Percentiles rank a stretch among this genome's conserved stretches.
Evolutionary conservation across 495 filamentous ascomycete genomes (phyloP).

Genomic region (Trypethelium eluteriae): DNA sequence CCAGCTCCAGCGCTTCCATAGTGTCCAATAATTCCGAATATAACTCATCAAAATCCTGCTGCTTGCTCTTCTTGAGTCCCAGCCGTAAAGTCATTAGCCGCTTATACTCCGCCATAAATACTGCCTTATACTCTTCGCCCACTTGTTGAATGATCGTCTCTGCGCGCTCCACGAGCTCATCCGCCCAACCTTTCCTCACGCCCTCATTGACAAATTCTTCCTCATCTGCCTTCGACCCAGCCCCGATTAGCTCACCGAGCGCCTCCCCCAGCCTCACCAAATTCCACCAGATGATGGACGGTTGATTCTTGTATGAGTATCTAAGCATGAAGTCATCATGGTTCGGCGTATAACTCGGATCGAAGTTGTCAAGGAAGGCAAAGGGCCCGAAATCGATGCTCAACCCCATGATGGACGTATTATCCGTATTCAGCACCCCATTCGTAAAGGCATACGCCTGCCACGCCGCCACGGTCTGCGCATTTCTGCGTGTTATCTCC

Average conservation of each 20-base stretch:
- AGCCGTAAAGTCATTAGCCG: conserved; percentile 68
- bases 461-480: conserved; percentile 84
- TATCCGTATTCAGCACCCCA: conserved; percentile 93
- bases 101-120: conserved; percentile 82
- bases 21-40: conserved; percentile 76
- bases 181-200: conserved; percentile 56
- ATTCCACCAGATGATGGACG: conserved; percentile 98
- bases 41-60: conserved; percentile 66
- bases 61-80: conserved; percentile 57
- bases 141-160: conserved; percentile 69
- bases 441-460: conserved; percentile 98
- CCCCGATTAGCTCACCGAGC: conserved; percentile 81
- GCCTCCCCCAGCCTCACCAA: conserved; percentile 84
- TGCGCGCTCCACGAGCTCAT: conserved; percentile 65
- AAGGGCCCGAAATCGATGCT: conserved; percentile 94
- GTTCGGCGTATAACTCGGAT: conserved; percentile 90
- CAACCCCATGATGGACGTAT: conserved; percentile 82
- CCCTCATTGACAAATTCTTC: conserved; percentile 62
- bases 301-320: conserved; percentile 90
- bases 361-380: conserved; percentile 92
- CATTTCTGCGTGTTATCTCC: conserved; percentile 79
- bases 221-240: conserved; percentile 59
- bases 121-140: conserved; percentile 76
- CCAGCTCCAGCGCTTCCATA: conserved; percentile 68
- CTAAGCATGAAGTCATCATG: conserved; percentile 85